These are phyloP conservation scores for Obba rivulosa DNA, from an alignment of 768 basidiomycete genomes.

Conservation along the genomic window DNA sequence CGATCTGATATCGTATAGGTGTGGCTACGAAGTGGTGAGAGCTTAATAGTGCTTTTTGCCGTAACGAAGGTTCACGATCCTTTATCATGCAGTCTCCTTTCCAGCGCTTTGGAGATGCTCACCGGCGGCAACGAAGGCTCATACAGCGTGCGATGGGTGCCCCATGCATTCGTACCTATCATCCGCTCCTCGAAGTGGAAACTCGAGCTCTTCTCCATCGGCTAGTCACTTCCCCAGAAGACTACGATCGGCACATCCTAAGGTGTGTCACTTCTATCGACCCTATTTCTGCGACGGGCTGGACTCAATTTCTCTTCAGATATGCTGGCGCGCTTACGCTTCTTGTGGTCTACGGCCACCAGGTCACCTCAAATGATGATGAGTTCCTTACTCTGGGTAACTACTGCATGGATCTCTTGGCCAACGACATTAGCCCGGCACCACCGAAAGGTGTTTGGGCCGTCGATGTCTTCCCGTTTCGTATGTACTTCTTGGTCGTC, in stretches of 20 bases:
- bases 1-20: slow-evolving; percentile 15
- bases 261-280: slow-evolving; percentile 17
- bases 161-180: slow-evolving; percentile 45
- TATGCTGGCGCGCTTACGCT: slow-evolving; percentile 12
- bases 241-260: background rate
- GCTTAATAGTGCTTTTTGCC: slow-evolving; percentile 19
- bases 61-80: slow-evolving; percentile 26
- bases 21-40: slow-evolving; percentile 36
- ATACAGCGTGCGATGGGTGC: background rate
- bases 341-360: slow-evolving; percentile 17
- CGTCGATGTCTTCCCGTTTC: slow-evolving; percentile 15
- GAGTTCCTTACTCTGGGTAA: slow-evolving; percentile 12
- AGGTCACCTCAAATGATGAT: slow-evolving; percentile 13
- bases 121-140: slow-evolving; percentile 6
- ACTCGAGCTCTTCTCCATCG: slow-evolving; percentile 50
- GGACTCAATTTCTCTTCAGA: slow-evolving; percentile 1
- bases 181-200: slow-evolving; percentile 47
- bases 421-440: slow-evolving; percentile 13
- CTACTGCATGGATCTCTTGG: slow-evolving; percentile 15
- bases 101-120: slow-evolving; percentile 3
- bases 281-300: background rate
- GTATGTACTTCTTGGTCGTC: slow-evolving; percentile 2
- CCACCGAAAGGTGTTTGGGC: slow-evolving; percentile 11
- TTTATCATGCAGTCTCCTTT: slow-evolving; percentile 30
- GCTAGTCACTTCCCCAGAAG: slow-evolving; percentile 30